Base-by-base conservation (phyloP, 257 asterid species). In the Plectranthus barbatus region DNA sequence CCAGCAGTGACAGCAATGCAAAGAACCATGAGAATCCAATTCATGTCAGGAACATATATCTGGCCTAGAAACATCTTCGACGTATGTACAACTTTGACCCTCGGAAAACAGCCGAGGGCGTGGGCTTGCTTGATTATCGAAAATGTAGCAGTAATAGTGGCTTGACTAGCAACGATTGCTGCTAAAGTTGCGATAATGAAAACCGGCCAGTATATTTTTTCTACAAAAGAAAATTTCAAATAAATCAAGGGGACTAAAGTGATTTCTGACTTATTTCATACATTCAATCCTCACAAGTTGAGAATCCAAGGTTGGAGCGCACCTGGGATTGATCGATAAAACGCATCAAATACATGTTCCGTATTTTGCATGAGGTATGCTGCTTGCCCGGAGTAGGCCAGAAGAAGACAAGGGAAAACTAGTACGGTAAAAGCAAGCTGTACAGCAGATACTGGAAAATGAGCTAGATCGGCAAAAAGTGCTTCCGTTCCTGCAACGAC, bases 241-340 rank as follows among this genome's bases (percentile, higher is more conserved):
- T 4, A 14, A 21, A 10, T 23, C 18, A 49, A 7, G 29, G 26
- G 60, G 42, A n/a, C 19, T 23, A 55, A 67, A 31, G n/a, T 9
- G 20, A 34, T 11, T 42, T 67, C 56, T 14, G 11, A 5, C 50
- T 45, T 31, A 21, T n/a, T 46, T 47, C 14, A 20, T 15, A 18
- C 65, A 33, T n/a, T 52, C 21, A 0, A 52, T 40, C 53, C 34
- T 50, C 61, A 26, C 5, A 26, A 34, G n/a, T 31, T 23, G 10
- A 53, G 60, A 34, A 59, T 34, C 44, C 9, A 60, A 62, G 31
- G 54, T 42, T 41, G 13, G 9, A 54, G 36, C 74, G 37, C 69
- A 90, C 99, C 99, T 73, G 99, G 99, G 77, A 92, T 92, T 48
- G 99, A 92, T 60, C 94, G 97, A 76, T 92, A 89, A 73, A 92